phyloP scores from a whole-genome alignment of 1,284 basidiomycete species.

The Vanrija pseudolonga region DNA sequence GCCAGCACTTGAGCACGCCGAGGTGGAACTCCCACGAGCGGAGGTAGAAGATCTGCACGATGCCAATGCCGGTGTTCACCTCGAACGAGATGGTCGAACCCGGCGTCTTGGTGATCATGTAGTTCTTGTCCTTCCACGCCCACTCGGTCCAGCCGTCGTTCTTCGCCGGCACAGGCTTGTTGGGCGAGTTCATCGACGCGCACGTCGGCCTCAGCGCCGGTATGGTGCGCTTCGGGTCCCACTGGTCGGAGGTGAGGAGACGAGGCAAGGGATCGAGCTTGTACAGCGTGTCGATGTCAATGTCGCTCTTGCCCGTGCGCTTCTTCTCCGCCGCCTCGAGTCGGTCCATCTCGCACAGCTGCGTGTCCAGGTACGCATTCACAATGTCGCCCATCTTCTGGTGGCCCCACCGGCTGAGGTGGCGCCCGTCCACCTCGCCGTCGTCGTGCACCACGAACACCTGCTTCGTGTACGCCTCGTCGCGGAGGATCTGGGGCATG shows the following conservation, averaged over 20 bases:
- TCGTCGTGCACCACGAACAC: conserved; percentile 20
- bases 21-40: conserved; percentile 29
- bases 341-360: conserved; percentile 40
- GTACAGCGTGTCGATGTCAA: conserved; percentile 20
- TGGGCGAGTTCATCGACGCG: conserved; percentile 27
- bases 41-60: conserved; percentile 37
- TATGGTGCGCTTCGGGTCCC: conserved; percentile 4
- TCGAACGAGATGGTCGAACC: conserved; percentile 37
- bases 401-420: conserved; percentile 23
- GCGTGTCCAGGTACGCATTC: conserved; percentile 37
- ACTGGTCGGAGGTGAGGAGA: conserved; percentile 1
- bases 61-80: conserved; percentile 24
- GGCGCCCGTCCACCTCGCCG: conserved; percentile 34
- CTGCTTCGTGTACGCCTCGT: conserved; percentile 21
- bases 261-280: conserved; percentile 21
- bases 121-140: conserved; percentile 36
- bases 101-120: conserved; percentile 35
- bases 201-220: conserved; percentile 38
- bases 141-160: conserved; percentile 38
- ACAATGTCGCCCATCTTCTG: conserved; percentile 30
- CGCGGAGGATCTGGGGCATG: conserved; percentile 19
- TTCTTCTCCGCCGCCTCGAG: conserved; percentile 18
- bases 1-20: conserved; percentile 38
- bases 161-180: conserved; percentile 24
- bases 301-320: not conserved